Evolutionary conservation across 2,329 filamentous ascomycete genomes (phyloP).

Genomic region (Pseudocercospora macadamiae): DNA sequence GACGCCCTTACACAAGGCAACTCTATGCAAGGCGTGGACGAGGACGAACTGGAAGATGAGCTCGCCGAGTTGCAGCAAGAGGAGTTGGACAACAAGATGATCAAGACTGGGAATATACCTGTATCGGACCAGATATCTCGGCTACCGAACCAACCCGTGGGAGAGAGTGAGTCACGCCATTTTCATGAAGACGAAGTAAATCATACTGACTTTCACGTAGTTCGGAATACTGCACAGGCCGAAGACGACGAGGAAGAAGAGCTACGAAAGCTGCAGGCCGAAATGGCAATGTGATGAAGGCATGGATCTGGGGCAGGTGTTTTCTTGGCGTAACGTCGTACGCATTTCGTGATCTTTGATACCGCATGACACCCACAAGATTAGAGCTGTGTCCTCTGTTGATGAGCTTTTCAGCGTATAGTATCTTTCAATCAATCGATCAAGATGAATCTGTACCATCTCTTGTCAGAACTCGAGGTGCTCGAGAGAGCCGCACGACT

Average conservation of each 20-base stretch:
- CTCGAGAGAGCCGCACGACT: no score
- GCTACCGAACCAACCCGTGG: slow-evolving; percentile 73
- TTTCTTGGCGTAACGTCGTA: slow-evolving; percentile 18
- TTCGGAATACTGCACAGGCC: slow-evolving; percentile 47
- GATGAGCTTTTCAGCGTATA: slow-evolving; percentile 1
- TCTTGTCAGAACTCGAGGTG: background rate
- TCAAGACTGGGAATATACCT: slow-evolving; percentile 83
- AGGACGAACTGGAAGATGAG: slow-evolving; percentile 82
- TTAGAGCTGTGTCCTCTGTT: slow-evolving; percentile 5
- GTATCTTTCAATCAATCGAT: background rate
- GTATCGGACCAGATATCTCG: slow-evolving; percentile 76
- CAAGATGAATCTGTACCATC: background rate
- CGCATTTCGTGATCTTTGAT: slow-evolving; percentile 13
- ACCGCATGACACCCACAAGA: slow-evolving; percentile 5
- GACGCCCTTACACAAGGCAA: slow-evolving; percentile 75
- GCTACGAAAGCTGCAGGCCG: slow-evolving; percentile 86
- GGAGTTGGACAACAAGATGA: slow-evolving; percentile 88
- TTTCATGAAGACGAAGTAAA: slow-evolving; percentile 36
- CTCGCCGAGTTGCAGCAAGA: slow-evolving; percentile 88
- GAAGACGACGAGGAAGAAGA: slow-evolving; percentile 96
- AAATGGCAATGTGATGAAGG: slow-evolving; percentile 83
- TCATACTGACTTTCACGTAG: slow-evolving; percentile 41
- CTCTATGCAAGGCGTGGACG: slow-evolving; percentile 74
- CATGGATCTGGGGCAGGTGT: slow-evolving; percentile 7
- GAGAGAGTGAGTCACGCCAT: slow-evolving; percentile 67